Conservation (phyloP, 768 basidiomycete species). For the Leucocoprinus sp. region DNA sequence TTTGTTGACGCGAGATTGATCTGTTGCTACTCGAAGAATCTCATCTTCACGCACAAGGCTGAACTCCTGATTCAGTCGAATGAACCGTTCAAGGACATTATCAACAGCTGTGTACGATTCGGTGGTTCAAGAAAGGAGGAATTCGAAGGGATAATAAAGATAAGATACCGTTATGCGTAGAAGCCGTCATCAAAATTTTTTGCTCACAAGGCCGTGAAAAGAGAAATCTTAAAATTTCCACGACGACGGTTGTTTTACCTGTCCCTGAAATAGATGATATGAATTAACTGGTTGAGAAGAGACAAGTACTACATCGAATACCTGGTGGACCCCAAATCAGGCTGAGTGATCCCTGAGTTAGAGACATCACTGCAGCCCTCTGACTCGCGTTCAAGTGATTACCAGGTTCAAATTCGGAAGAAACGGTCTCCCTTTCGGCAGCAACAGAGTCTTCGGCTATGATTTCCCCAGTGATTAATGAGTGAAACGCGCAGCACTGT, state of each 20-base stretch:
- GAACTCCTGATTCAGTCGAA: slow-evolving; percentile 34
- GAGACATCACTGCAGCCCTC: slow-evolving; percentile 35
- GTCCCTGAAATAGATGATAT: slow-evolving; percentile 34
- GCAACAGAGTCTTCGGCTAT: slow-evolving; percentile 5
- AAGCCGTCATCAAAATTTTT: slow-evolving; percentile 63
- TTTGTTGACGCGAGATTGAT: slow-evolving; percentile 53
- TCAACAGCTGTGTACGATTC: slow-evolving; percentile 47
- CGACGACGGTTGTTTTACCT: slow-evolving; percentile 64
- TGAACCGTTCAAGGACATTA: slow-evolving; percentile 60
- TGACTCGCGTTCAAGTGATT: slow-evolving; percentile 47
- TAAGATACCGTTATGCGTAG: slow-evolving; percentile 60
- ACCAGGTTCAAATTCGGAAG: slow-evolving; percentile 11
- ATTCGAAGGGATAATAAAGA: neutral
- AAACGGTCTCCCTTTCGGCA: neutral
- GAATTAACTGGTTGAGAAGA: neutral
- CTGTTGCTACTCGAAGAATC: slow-evolving; percentile 63
- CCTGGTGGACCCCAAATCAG: slow-evolving; percentile 69
- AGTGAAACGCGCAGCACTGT: slow-evolving; percentile 41
- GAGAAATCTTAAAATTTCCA: slow-evolving; percentile 43
- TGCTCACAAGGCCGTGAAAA: slow-evolving; percentile 21
- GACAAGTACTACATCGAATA: slow-evolving; percentile 15
- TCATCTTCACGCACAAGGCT: slow-evolving; percentile 42
- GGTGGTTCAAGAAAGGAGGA: neutral
- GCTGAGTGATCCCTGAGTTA: slow-evolving; percentile 28
- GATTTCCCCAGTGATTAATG: slow-evolving; percentile 33